A percentile compares a stretch with the other conserved stretches of the same genome.
phyloP scores from a whole-genome alignment of 1,284 basidiomycete genomes.

The Cutaneotrichosporon cutaneum region DNA sequence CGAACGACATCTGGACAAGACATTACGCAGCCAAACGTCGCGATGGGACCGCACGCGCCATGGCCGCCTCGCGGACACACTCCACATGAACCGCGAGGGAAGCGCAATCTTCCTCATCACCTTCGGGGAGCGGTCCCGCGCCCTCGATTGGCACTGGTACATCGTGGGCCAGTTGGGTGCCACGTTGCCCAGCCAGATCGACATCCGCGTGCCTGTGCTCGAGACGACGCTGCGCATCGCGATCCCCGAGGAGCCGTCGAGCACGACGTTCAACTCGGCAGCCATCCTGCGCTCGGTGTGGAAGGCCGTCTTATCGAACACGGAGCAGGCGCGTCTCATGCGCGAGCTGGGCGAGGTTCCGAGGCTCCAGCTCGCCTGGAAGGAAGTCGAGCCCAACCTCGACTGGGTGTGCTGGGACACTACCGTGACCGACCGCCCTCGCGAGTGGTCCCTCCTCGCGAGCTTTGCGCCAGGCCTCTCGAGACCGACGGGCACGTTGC shows the following conservation, averaged over 20 bases:
- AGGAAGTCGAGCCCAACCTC: slow-evolving; percentile 35
- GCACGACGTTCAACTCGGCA: slow-evolving; percentile 25
- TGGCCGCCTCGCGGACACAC: slow-evolving; percentile 13
- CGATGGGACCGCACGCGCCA: slow-evolving; percentile 11
- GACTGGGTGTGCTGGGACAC: slow-evolving; percentile 48
- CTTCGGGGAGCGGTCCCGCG: slow-evolving; percentile 41
- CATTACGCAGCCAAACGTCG: not conserved
- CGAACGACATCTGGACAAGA: slow-evolving; percentile 4
- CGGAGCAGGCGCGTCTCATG: slow-evolving; percentile 33
- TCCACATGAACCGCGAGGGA: slow-evolving; percentile 16
- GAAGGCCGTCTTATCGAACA: slow-evolving; percentile 34
- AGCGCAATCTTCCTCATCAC: slow-evolving; percentile 44
- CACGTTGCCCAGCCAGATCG: slow-evolving; percentile 39
- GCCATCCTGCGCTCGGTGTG: slow-evolving; percentile 34
- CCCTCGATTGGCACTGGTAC: slow-evolving; percentile 53
- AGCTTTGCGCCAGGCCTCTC: slow-evolving; percentile 30
- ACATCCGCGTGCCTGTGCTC: slow-evolving; percentile 41
- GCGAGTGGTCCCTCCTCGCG: slow-evolving; percentile 47
- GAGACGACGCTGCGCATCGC: slow-evolving; percentile 37
- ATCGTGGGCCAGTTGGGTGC: slow-evolving; percentile 45
- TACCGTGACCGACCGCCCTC: slow-evolving; percentile 35
- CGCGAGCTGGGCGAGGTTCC: slow-evolving; percentile 24
- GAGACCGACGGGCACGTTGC: slow-evolving; percentile 26
- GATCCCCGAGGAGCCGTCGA: slow-evolving; percentile 36
- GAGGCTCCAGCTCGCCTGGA: slow-evolving; percentile 47